Evolutionary conservation across 768 basidiomycete species (phyloP).

Genomic region (Boletellus sp.): DNA sequence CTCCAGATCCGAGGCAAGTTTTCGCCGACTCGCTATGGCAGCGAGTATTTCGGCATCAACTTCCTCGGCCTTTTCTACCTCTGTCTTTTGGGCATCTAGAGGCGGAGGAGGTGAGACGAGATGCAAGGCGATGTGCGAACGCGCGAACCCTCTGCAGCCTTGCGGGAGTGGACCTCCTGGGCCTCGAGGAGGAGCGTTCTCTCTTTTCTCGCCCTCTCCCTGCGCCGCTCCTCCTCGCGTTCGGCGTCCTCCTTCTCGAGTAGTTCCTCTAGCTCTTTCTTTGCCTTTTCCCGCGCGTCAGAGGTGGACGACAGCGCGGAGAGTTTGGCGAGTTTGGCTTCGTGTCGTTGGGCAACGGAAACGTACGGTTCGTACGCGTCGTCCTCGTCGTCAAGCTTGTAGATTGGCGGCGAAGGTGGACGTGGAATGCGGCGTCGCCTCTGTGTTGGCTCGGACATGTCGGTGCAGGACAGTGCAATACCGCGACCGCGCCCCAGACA

Average conservation of each 20-base stretch:
- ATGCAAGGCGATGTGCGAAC: not conserved
- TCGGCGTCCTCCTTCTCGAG: conserved; percentile 66
- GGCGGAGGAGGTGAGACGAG: conserved; percentile 16
- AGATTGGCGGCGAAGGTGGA: conserved; percentile 55
- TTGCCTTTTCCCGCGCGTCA: conserved; percentile 46
- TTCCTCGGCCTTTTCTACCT: conserved; percentile 81
- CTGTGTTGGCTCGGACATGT: conserved; percentile 31
- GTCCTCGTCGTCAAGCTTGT: conserved; percentile 59
- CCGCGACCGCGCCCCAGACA: not conserved
- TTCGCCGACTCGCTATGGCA: conserved; percentile 86
- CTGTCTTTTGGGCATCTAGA: conserved; percentile 82
- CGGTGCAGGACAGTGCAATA: not conserved
- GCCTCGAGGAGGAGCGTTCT: conserved; percentile 88
- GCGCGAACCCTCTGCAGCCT: conserved; percentile 71
- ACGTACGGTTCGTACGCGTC: conserved; percentile 81
- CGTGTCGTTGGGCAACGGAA: conserved; percentile 79
- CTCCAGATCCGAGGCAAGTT: conserved; percentile 90
- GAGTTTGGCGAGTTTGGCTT: conserved; percentile 75
- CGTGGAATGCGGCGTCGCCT: conserved; percentile 54
- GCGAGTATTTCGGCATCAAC: conserved; percentile 87
- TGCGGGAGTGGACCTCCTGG: conserved; percentile 86
- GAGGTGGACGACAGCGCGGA: conserved; percentile 56
- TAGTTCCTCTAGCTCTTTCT: conserved; percentile 51
- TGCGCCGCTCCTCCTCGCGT: conserved; percentile 70
- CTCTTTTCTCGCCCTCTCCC: conserved; percentile 78